Percentiles rank a stretch among this genome's conserved stretches.
These are phyloP conservation scores for Cymbopogon flexuosus DNA, from an alignment of 202 grass and related monocot genomes.

Conservation along the genomic window DNA sequence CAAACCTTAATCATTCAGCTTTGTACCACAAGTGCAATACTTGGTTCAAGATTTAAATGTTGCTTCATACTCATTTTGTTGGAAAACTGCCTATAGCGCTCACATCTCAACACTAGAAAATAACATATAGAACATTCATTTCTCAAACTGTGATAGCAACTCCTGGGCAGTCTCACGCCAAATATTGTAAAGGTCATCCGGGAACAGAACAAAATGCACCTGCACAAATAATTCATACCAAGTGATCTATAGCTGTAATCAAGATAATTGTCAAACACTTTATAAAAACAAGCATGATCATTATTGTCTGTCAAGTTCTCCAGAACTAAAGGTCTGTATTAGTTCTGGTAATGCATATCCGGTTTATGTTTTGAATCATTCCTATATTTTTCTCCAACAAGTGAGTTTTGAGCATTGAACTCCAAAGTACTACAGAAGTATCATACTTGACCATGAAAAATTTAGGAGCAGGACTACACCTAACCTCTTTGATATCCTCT, in stretches of 20 bases:
- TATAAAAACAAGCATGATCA: background rate
- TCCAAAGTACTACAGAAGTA: background rate
- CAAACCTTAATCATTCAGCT: too few relatives aligned
- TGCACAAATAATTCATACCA: constrained; percentile 31
- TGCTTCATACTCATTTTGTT: background rate
- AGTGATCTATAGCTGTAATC: background rate
- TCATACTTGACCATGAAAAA: background rate
- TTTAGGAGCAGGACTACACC: background rate
- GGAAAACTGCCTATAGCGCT: background rate
- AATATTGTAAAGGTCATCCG: constrained; percentile 54
- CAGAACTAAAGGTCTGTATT: background rate
- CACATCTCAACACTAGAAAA: background rate
- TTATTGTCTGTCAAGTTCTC: background rate
- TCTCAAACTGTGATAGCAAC: constrained; percentile 30
- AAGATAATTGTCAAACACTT: background rate
- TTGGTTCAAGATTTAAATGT: background rate
- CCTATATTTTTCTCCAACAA: background rate
- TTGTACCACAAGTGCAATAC: too few relatives aligned
- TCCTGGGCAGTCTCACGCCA: constrained; percentile 70
- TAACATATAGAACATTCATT: constrained; percentile 20
- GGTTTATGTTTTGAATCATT: background rate
- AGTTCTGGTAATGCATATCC: background rate
- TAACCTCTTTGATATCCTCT: constrained; percentile 74
- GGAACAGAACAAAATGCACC: constrained; percentile 95
- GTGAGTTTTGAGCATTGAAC: background rate